These are phyloP conservation scores for Hanseniaspora gamundiae DNA, from an alignment of 1,139 yeast species.

Conservation along the genomic window DNA sequence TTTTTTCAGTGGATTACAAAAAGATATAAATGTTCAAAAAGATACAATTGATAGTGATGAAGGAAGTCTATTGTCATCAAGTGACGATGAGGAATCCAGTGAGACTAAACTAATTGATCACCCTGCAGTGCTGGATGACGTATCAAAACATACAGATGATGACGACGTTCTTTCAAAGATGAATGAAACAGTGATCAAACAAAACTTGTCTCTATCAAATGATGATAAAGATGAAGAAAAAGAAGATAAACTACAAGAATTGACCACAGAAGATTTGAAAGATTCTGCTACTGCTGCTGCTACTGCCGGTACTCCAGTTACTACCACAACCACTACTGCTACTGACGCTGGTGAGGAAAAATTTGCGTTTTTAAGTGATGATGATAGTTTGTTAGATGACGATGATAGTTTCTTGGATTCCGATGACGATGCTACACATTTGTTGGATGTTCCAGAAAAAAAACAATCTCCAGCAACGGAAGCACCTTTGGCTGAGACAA, in stretches of 20 bases:
- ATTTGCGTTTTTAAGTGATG: constrained; percentile 34
- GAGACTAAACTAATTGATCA: too few species aligned
- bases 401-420: constrained; percentile 10
- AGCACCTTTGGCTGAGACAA: neutral
- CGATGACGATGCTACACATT: constrained; percentile 16
- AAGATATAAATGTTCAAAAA: neutral
- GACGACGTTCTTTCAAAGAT: neutral
- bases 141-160: neutral
- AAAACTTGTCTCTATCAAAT: neutral
- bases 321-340: too few species aligned
- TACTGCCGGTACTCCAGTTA: too few species aligned
- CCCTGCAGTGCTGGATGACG: too few species aligned
- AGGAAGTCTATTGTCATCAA: constrained; percentile 18
- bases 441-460: neutral
- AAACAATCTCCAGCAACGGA: neutral
- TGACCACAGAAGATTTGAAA: too few species aligned
- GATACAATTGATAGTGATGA: constrained; percentile 11
- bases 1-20: neutral
- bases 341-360: constrained; percentile 1
- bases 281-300: too few species aligned
- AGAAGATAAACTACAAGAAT: too few species aligned
- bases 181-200: too few species aligned
- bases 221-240: neutral
- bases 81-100: too few species aligned
- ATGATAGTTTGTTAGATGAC: constrained; percentile 35